These are phyloP conservation scores for Neoboletus magnificus DNA, from an alignment of 768 basidiomycete species.

Conservation along the genomic window DNA sequence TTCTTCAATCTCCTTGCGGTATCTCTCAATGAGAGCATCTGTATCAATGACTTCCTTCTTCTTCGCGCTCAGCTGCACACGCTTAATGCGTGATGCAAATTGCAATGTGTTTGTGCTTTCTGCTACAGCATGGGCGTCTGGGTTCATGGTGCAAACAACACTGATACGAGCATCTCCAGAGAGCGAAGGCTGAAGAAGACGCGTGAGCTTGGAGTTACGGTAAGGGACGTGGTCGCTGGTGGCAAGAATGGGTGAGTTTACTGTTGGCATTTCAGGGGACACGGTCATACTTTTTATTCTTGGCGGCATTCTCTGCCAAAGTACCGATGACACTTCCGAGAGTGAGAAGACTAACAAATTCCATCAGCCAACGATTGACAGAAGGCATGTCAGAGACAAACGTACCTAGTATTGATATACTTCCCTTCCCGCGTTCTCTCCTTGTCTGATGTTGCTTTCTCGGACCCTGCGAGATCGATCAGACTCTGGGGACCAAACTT, in stretches of 20 bases:
- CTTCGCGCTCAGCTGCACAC: slow-evolving; percentile 81
- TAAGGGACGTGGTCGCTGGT: slow-evolving; percentile 86
- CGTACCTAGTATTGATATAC: slow-evolving; percentile 88
- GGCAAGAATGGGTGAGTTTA: background rate
- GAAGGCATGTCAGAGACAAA: background rate
- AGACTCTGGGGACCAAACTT: slow-evolving; percentile 53
- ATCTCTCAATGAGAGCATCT: slow-evolving; percentile 89
- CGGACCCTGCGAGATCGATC: slow-evolving; percentile 95
- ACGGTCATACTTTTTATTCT: slow-evolving; percentile 57
- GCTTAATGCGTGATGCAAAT: slow-evolving; percentile 90
- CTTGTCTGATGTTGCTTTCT: slow-evolving; percentile 93
- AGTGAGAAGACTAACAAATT: slow-evolving; percentile 66
- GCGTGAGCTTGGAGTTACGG: slow-evolving; percentile 92
- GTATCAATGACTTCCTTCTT: slow-evolving; percentile 95
- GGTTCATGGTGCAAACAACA: slow-evolving; percentile 94
- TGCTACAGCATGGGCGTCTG: slow-evolving; percentile 69
- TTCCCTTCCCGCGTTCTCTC: slow-evolving; percentile 95
- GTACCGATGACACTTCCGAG: slow-evolving; percentile 92
- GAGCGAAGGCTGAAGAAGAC: slow-evolving; percentile 91
- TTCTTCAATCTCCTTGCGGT: slow-evolving; percentile 91
- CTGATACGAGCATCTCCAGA: slow-evolving; percentile 95
- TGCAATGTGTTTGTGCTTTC: slow-evolving; percentile 88
- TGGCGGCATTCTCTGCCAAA: slow-evolving; percentile 81
- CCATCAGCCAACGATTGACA: background rate
- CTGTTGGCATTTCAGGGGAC: background rate